Evolutionary conservation across 2,329 filamentous ascomycete species (phyloP).

Genomic region (Fusarium sambucinum): DNA sequence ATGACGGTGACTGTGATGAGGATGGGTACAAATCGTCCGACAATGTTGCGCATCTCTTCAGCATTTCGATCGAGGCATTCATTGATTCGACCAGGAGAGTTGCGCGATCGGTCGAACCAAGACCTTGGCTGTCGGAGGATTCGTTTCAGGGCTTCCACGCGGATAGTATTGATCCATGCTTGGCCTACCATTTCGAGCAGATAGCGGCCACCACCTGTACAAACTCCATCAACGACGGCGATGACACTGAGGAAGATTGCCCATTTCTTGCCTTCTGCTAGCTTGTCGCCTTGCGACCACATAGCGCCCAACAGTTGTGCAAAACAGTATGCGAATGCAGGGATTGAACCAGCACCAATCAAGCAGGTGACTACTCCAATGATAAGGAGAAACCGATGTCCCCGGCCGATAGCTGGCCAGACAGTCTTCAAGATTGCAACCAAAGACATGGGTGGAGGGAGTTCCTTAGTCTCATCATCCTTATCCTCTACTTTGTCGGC

Average conservation of each 20-base stretch:
- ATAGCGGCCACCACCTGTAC: slow-evolving; percentile 76
- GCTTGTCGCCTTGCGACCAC: slow-evolving; percentile 65
- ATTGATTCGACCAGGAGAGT: slow-evolving; percentile 72
- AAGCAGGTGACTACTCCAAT: slow-evolving; percentile 72
- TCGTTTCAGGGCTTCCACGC: slow-evolving; percentile 73
- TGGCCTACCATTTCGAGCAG: slow-evolving; percentile 79
- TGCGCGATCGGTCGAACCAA: slow-evolving; percentile 81
- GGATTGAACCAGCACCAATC: slow-evolving; percentile 74
- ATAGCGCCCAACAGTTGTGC: slow-evolving; percentile 79
- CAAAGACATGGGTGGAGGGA: slow-evolving; percentile 35
- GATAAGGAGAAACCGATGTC: slow-evolving; percentile 66
- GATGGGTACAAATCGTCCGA: slow-evolving; percentile 81
- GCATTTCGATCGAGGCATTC: slow-evolving; percentile 83
- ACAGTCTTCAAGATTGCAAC: slow-evolving; percentile 65
- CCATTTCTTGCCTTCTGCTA: slow-evolving; percentile 70
- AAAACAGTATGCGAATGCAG: slow-evolving; percentile 81
- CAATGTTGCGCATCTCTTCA: slow-evolving; percentile 87
- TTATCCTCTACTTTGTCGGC: not conserved
- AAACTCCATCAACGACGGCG: slow-evolving; percentile 73
- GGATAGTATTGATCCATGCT: slow-evolving; percentile 79
- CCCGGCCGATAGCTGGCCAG: slow-evolving; percentile 71
- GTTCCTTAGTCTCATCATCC: not conserved
- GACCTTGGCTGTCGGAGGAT: slow-evolving; percentile 80
- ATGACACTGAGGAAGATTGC: slow-evolving; percentile 77
- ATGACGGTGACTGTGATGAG: slow-evolving; percentile 76